Evolutionary conservation across 768 basidiomycete genomes (phyloP), one percentile per base, ranked within the genome.

Genomic region (Lactarius deliciosus): DNA sequence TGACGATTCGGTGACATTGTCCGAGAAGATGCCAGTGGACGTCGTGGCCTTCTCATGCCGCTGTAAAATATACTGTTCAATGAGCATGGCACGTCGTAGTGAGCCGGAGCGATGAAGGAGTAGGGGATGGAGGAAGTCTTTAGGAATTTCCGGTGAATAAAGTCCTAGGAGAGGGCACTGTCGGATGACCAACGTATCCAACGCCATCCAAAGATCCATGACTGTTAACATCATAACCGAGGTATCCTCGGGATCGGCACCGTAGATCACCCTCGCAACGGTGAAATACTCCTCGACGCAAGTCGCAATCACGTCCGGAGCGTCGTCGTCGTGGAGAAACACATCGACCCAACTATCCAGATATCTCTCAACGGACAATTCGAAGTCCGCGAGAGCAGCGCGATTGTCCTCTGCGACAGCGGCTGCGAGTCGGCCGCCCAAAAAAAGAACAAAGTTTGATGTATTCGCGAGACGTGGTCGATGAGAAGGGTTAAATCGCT

Each of bases 131-230:
- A 45, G 20, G 9, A 45, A n/a, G 0, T 45, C 45, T 45, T 10
- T n/a, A 45, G 45, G 45, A 20, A 45, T 10, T 45, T 45, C 45
- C 8, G 45, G 45, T n/a, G 45, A 45, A 45, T 45, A 45, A 45
- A n/a, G 8, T n/a, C 3, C 20, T 45, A n/a, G 3, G 18, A 45
- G 45, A 45, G 45, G 45, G 20, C 20, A 45, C 45, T n/a, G 45
- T 45, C 0, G 45, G 45, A 45, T 0, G 20, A n/a, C 1, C 7
- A 45, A 10, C 0, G 8, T 45, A 45, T 45, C 45, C n/a, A 45
- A 4, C 0, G 78, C 80, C 3, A 80, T 74, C 83, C 84, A 85
- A 13, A 85, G 74, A 40, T 82, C 79, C 28, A 83, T 69, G 41
- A 79, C 61, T 5, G 79, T 79, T 38, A 38, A 38, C 1, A 38